Evolutionary conservation across 108 stramenopile genomes (phyloP).

Genomic region (Cyclotella sp.): DNA sequence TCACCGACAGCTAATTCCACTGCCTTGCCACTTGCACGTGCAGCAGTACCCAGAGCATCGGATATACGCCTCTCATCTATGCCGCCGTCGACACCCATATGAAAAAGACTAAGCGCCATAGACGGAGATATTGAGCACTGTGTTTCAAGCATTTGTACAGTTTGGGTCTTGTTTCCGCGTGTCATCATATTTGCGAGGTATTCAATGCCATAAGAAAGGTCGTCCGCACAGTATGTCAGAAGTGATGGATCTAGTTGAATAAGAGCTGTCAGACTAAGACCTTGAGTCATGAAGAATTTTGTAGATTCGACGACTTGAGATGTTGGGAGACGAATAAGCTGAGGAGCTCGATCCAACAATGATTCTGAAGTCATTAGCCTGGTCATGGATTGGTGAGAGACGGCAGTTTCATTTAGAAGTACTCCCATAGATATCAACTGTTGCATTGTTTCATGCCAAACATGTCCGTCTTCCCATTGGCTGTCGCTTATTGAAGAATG

Average conservation of each 20-base stretch:
- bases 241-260: slow-evolving; percentile 39
- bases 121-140: slow-evolving; percentile 20
- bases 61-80: slow-evolving; percentile 40
- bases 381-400: neutral
- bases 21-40: slow-evolving; percentile 33
- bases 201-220: slow-evolving; percentile 31
- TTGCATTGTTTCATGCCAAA: slow-evolving; percentile 38
- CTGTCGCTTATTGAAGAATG: neutral
- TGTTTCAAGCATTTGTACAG: slow-evolving; percentile 33
- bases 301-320: slow-evolving; percentile 32
- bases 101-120: slow-evolving; percentile 26
- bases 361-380: slow-evolving; percentile 5
- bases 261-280: slow-evolving; percentile 2
- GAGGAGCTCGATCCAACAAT: slow-evolving; percentile 30
- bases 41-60: slow-evolving; percentile 27
- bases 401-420: slow-evolving; percentile 6
- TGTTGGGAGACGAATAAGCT: slow-evolving; percentile 40
- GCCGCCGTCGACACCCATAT: slow-evolving; percentile 40
- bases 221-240: slow-evolving; percentile 38
- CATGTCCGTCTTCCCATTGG: slow-evolving; percentile 26
- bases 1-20: slow-evolving; percentile 32
- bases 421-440: slow-evolving; percentile 25
- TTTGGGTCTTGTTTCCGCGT: slow-evolving; percentile 21
- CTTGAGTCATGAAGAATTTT: slow-evolving; percentile 21
- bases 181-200: slow-evolving; percentile 50